These are phyloP conservation scores for Eleusine indica DNA, from an alignment of 176 grass and related monocot species.

Conservation along the genomic window DNA sequence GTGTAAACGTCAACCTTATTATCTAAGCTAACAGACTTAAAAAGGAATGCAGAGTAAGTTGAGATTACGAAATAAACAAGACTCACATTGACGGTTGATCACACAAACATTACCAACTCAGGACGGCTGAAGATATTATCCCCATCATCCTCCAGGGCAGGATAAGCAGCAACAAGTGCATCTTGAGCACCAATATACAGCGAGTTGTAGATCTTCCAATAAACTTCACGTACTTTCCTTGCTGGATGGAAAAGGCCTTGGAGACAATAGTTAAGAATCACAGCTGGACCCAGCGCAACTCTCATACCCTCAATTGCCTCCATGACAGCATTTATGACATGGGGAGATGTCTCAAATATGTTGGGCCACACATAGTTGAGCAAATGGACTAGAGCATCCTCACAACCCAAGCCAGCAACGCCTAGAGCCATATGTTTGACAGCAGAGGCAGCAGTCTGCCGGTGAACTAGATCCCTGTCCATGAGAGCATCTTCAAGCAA, in stretches of 20 bases:
- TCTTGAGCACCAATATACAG: constrained; percentile 90
- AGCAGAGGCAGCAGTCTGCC: constrained; percentile 94
- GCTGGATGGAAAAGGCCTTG: constrained; percentile 97
- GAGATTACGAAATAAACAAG: constrained; percentile 15
- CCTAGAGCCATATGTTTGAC: constrained; percentile 95
- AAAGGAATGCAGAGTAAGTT: not conserved
- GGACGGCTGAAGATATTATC: constrained; percentile 71
- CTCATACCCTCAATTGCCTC: constrained; percentile 96
- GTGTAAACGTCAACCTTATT: not conserved
- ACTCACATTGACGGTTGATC: constrained; percentile 51
- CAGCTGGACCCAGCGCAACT: constrained; percentile 85
- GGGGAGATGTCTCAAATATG: constrained; percentile 94
- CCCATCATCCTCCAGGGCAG: constrained; percentile 59
- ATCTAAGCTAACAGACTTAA: not conserved
- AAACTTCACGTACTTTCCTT: constrained; percentile 97
- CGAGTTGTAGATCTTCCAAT: constrained; percentile 99
- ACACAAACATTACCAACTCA: constrained; percentile 83
- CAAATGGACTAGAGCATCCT: constrained; percentile 97
- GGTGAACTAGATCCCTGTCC: constrained; percentile 94
- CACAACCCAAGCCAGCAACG: constrained; percentile 95
- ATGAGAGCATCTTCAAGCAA: constrained; percentile 98
- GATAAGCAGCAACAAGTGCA: constrained; percentile 88
- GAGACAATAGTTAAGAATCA: constrained; percentile 92
- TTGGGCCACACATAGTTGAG: constrained; percentile 96
- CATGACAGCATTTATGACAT: constrained; percentile 97